Conservation (phyloP, 805 yeast genomes). For the Candida loeiensis region DNA sequence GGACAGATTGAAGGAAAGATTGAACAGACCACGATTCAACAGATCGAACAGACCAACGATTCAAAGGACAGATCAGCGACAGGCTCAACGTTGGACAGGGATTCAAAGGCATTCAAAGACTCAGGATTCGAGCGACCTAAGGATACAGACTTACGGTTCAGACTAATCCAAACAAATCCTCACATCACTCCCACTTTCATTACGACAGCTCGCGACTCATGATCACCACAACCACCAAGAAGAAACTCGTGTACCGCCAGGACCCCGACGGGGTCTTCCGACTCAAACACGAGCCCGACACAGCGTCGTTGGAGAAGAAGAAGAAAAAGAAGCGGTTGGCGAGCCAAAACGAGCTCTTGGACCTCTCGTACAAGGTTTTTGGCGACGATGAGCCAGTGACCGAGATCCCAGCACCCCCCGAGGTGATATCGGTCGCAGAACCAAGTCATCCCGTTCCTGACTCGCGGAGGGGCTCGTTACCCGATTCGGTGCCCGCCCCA, state of each 20-base stretch:
- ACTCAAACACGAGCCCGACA: conserved; percentile 21
- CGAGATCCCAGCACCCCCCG: conserved; percentile 4
- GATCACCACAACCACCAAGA: conserved; percentile 11
- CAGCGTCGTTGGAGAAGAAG: background rate
- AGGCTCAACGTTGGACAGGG: too few species aligned
- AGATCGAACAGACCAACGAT: too few species aligned
- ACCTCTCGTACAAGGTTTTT: conserved; percentile 4
- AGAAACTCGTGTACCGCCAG: conserved; percentile 32
- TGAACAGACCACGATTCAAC: too few species aligned
- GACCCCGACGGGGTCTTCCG: conserved; percentile 40
- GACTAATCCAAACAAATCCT: too few species aligned
- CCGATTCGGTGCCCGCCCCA: background rate
- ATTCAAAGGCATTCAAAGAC: too few species aligned
- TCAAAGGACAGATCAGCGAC: too few species aligned
- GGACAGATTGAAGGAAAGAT: too few species aligned
- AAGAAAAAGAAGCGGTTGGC: background rate
- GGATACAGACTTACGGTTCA: too few species aligned
- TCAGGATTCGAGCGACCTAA: too few species aligned
- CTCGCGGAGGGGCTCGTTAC: background rate
- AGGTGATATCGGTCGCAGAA: background rate
- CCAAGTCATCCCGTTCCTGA: background rate
- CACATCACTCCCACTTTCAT: too few species aligned
- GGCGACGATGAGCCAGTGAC: background rate
- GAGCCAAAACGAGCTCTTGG: conserved; percentile 1
- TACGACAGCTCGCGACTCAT: too few species aligned